Percentiles rank a stretch among this genome's conserved stretches.
phyloP scores from a whole-genome alignment of 371 early-diverging fungal genomes.

The Mortierella polycephala region DNA sequence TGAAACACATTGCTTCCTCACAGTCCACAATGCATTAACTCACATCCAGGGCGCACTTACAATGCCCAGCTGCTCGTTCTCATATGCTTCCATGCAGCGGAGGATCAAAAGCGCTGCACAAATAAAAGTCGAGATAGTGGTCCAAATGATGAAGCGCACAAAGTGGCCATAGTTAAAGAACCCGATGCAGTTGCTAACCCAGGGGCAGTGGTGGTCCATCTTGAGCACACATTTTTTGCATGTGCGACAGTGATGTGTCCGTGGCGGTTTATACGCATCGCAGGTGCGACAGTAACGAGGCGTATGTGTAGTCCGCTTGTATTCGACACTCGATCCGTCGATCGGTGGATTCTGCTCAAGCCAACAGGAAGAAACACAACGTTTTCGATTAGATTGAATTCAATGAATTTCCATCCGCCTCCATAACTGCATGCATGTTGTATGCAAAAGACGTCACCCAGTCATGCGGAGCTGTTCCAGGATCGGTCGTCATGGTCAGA shows the following conservation, averaged over 20 bases:
- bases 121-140: slow-evolving; percentile 67
- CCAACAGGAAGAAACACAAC: neutral
- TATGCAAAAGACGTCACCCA: slow-evolving; percentile 60
- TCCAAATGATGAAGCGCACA: slow-evolving; percentile 84
- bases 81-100: slow-evolving; percentile 62
- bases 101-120: slow-evolving; percentile 54
- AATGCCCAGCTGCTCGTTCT: slow-evolving; percentile 54
- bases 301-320: slow-evolving; percentile 33
- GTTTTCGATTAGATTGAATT: neutral
- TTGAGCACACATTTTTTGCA: slow-evolving; percentile 87
- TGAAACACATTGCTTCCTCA: neutral
- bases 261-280: slow-evolving; percentile 80
- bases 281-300: slow-evolving; percentile 88
- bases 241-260: slow-evolving; percentile 83
- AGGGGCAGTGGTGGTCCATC: slow-evolving; percentile 98
- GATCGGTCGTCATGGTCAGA: slow-evolving; percentile 77
- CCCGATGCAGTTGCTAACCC: slow-evolving; percentile 98
- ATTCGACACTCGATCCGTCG: slow-evolving; percentile 41
- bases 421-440: neutral
- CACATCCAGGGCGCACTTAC: slow-evolving; percentile 19
- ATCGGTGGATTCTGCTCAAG: slow-evolving; percentile 28
- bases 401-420: neutral
- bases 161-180: slow-evolving; percentile 90
- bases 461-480: slow-evolving; percentile 81
- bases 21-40: neutral